Evolutionary conservation across 208 protist species (phyloP).

Genomic region (Leishmania amazonensis): DNA sequence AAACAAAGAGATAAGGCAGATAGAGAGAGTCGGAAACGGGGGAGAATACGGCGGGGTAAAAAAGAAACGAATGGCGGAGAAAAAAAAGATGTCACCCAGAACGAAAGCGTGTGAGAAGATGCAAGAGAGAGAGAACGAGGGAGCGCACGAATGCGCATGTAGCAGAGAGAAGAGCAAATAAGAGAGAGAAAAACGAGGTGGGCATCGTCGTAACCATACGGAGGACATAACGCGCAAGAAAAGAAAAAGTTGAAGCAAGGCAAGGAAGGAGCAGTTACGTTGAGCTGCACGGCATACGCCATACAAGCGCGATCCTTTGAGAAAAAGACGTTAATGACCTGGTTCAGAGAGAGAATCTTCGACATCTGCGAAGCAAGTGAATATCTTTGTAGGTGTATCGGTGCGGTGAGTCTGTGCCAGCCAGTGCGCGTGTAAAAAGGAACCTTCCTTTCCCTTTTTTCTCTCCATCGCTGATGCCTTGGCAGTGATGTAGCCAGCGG

Average conservation of each 20-base stretch:
- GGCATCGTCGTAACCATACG: background rate
- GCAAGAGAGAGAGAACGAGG: background rate
- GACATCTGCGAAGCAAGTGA: background rate
- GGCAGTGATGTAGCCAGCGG: constrained; percentile 1
- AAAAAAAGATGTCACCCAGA: constrained; percentile 6
- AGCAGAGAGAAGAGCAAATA: background rate
- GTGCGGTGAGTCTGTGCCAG: background rate
- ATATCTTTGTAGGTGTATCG: background rate
- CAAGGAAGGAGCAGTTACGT: background rate
- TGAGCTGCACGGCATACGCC: background rate
- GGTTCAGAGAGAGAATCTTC: background rate
- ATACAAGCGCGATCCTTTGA: background rate
- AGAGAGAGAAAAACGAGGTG: background rate
- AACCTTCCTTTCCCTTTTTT: background rate
- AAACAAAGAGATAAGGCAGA: background rate
- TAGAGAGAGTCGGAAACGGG: background rate
- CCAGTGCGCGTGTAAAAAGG: background rate
- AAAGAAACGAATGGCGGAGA: background rate
- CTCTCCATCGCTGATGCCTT: background rate
- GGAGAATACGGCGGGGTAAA: background rate
- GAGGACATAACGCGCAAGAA: background rate
- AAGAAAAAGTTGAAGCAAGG: background rate
- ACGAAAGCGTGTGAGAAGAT: too few relatives aligned
- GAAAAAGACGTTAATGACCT: background rate
- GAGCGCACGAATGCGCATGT: background rate